Evolutionary conservation across 257 asterid species (phyloP).

Genomic region (Forsythia viridissima): DNA sequence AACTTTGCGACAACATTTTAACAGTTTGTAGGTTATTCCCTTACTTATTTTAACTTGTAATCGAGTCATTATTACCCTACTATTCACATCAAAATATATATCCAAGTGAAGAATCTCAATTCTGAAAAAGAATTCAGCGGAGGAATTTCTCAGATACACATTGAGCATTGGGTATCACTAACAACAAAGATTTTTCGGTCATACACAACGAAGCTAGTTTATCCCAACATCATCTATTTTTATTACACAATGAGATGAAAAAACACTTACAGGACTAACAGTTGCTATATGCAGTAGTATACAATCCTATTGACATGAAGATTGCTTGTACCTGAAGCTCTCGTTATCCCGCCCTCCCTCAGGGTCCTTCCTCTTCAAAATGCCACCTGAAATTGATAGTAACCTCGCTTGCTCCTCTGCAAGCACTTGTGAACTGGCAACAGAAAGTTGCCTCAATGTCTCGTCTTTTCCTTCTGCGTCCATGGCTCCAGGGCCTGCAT

Average conservation of each 20-base stretch:
- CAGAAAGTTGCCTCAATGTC: constrained; percentile 41
- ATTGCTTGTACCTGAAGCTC: constrained; percentile 67
- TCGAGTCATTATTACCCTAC: neutral
- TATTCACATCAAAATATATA: neutral
- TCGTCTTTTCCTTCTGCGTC: constrained; percentile 65
- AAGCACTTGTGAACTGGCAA: constrained; percentile 57
- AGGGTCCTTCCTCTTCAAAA: constrained; percentile 71
- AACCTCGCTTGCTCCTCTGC: constrained; percentile 67
- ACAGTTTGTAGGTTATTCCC: neutral
- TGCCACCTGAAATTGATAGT: constrained; percentile 33
- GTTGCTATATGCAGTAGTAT: constrained; percentile 4
- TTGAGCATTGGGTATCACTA: neutral
- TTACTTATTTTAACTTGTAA: neutral
- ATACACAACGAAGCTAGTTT: neutral
- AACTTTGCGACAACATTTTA: too few relatives aligned
- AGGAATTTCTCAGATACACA: neutral
- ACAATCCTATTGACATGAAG: constrained; percentile 62
- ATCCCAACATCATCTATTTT: constrained; percentile 15
- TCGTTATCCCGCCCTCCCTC: constrained; percentile 83
- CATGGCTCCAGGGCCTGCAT: constrained; percentile 74
- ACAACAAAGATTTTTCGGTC: neutral
- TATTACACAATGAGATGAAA: constrained; percentile 10
- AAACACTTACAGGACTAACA: constrained; percentile 32
- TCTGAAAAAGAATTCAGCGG: neutral
- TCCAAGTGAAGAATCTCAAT: neutral